Evolutionary conservation across 768 basidiomycete species (phyloP), one percentile per base, ranked within the genome.

Genomic region (Amanita muscaria): DNA sequence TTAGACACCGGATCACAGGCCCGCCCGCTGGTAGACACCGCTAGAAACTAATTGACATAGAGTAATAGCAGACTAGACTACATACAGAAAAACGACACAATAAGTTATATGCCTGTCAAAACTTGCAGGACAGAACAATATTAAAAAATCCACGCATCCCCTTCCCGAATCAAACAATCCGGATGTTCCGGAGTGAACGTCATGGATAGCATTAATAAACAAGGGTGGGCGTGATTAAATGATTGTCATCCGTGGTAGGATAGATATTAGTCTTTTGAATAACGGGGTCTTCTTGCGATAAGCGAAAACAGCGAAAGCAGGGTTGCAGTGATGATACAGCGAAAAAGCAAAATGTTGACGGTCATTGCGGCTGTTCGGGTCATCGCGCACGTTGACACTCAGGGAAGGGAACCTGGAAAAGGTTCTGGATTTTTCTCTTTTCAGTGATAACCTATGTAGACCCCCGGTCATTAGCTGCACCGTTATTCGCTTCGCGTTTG

Each of bases 391-490:
- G 64, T 44, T 63, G 57, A 53, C 72, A 73, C 41, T 70, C 65
- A 4, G 64, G 59, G 48, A 64, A 70, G 1, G 62, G 60, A 5
- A 64, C 54, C 53, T 72, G 72, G 54, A 72, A 73, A 61, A 73
- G 56, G 47, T 73, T 73, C 54, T 72, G 67, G 33, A 73, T 60
- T 45, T 64, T 64, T 42, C 67, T 55, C 24, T 70, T 67, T 42
- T 71, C 66, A 4, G 58, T 59, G 46, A 73, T 52, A 49, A 69
- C 50, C 72, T 73, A 49, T 18, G 30, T 16, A 45, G 7, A 18
- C 18, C 8, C 19, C 3, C 22, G 21, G 14, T 5, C 14, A 32
- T 29, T 18, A 14, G 24, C 21, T 27, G 43, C 43, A 19, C 18
- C 5, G 19, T 44, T 44, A 19, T n/a, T n/a, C n/a, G n/a, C n/a